Percentiles rank a stretch among this genome's conserved stretches.
Conservation (phyloP, 805 yeast species). For the Metschnikowia kofuensis region DNA sequence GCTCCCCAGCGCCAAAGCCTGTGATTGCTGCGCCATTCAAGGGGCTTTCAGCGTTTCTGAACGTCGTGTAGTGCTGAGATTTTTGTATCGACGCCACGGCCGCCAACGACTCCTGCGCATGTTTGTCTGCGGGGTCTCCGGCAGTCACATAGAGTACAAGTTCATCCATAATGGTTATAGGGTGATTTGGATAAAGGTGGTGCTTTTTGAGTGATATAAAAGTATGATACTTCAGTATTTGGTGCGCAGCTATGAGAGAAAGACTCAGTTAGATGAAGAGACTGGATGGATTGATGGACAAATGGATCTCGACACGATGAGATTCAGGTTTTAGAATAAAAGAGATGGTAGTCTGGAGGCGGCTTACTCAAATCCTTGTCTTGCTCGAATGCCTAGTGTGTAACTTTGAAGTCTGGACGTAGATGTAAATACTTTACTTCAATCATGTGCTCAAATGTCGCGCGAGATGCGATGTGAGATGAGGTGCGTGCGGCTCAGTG, state of each 20-base stretch:
- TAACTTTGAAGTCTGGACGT: too few species aligned
- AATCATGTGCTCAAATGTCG: background rate
- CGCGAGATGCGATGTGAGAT: background rate
- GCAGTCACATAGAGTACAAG: conserved; percentile 45
- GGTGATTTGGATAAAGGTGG: background rate
- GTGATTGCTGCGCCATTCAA: conserved; percentile 46
- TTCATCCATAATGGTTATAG: conserved; percentile 43
- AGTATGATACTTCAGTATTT: conserved; percentile 1
- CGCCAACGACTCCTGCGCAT: conserved; percentile 42
- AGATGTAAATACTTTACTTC: too few species aligned
- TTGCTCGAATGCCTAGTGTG: too few species aligned
- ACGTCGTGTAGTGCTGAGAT: conserved; percentile 47
- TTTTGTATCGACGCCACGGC: conserved; percentile 43
- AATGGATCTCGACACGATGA: too few species aligned
- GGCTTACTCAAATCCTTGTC: too few species aligned
- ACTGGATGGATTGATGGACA: too few species aligned
- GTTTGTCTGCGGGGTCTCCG: conserved; percentile 44
- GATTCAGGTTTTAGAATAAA: too few species aligned
- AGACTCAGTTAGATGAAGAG: too few species aligned
- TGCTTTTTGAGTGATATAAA: background rate
- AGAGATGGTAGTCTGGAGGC: too few species aligned
- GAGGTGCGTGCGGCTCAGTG: conserved; percentile 1
- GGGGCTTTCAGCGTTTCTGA: conserved; percentile 50
- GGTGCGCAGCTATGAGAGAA: too few species aligned
- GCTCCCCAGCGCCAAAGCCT: conserved; percentile 46